Evolutionary conservation across 2,329 filamentous ascomycete genomes (phyloP).

Genomic region (Ophiostoma sp.): DNA sequence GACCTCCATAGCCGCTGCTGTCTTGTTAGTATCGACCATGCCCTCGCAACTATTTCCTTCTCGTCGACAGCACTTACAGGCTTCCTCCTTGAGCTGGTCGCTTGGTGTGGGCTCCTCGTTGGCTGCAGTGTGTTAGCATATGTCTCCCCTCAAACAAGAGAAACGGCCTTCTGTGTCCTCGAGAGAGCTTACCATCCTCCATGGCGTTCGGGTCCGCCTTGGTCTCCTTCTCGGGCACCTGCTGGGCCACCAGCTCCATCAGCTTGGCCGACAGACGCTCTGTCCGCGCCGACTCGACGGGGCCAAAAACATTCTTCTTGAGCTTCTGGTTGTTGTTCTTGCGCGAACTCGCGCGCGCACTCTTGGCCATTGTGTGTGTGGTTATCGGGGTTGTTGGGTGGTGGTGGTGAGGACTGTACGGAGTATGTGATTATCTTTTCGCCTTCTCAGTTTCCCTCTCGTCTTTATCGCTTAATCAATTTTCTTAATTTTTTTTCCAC

Average conservation of each 20-base stretch:
- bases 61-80: background rate
- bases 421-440: conserved; percentile 6
- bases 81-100: conserved; percentile 28
- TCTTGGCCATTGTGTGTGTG: conserved; percentile 72
- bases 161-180: too few relatives aligned
- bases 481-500: conserved; percentile 13
- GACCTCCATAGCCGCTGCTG: conserved; percentile 55
- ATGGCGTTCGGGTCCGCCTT: conserved; percentile 39
- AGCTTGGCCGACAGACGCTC: conserved; percentile 85
- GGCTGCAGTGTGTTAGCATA: background rate
- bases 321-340: conserved; percentile 84
- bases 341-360: conserved; percentile 71
- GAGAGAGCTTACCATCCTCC: conserved; percentile 47
- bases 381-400: background rate
- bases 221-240: conserved; percentile 39
- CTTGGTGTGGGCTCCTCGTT: conserved; percentile 24
- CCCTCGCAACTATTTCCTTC: background rate
- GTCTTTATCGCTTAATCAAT: background rate
- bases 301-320: conserved; percentile 80
- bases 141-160: too few relatives aligned
- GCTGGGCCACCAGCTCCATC: conserved; percentile 71
- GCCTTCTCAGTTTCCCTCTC: background rate
- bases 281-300: conserved; percentile 74
- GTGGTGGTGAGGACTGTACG: background rate
- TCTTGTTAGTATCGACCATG: background rate